phyloP scores from a whole-genome alignment of 768 basidiomycete species.

The Melanogaster broomeanus region DNA sequence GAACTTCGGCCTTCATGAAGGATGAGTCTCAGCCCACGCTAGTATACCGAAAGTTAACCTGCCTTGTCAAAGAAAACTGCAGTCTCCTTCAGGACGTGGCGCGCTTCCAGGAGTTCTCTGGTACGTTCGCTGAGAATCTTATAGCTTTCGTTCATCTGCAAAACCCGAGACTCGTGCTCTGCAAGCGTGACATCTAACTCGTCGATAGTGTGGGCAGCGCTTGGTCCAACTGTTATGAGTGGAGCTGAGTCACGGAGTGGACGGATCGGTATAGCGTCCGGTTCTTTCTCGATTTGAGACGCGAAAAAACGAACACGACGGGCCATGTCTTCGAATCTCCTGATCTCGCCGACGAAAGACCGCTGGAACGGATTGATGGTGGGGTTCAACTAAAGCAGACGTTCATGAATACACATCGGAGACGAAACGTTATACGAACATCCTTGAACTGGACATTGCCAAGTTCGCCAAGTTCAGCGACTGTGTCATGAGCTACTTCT shows the following conservation, averaged over 20 bases:
- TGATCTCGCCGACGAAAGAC: slow-evolving; percentile 94
- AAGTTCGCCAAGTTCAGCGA: slow-evolving; percentile 92
- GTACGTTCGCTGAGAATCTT: slow-evolving; percentile 83
- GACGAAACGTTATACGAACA: slow-evolving; percentile 48
- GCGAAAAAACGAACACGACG: slow-evolving; percentile 91
- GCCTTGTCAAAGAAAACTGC: slow-evolving; percentile 94
- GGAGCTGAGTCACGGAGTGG: slow-evolving; percentile 86
- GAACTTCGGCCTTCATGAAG: slow-evolving; percentile 65
- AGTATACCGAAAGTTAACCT: slow-evolving; percentile 20
- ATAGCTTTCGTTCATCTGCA: slow-evolving; percentile 93
- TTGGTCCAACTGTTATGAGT: slow-evolving; percentile 86
- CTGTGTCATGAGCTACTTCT: slow-evolving; percentile 97
- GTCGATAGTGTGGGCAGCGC: slow-evolving; percentile 91
- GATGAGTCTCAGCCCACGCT: slow-evolving; percentile 7
- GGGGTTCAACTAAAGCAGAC: slow-evolving; percentile 74
- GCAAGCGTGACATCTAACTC: slow-evolving; percentile 86
- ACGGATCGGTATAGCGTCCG: slow-evolving; percentile 78
- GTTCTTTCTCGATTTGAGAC: slow-evolving; percentile 83
- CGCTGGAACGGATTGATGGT: slow-evolving; percentile 97
- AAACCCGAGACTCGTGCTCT: slow-evolving; percentile 83
- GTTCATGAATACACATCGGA: slow-evolving; percentile 5
- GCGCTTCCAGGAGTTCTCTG: slow-evolving; percentile 87
- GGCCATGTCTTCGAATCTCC: slow-evolving; percentile 94
- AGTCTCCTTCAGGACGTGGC: slow-evolving; percentile 93
- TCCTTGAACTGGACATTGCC: slow-evolving; percentile 98